Percentiles rank a stretch among this genome's conserved stretches.
Conservation (phyloP, 345 rosid genomes). For the Linum tenue region DNA sequence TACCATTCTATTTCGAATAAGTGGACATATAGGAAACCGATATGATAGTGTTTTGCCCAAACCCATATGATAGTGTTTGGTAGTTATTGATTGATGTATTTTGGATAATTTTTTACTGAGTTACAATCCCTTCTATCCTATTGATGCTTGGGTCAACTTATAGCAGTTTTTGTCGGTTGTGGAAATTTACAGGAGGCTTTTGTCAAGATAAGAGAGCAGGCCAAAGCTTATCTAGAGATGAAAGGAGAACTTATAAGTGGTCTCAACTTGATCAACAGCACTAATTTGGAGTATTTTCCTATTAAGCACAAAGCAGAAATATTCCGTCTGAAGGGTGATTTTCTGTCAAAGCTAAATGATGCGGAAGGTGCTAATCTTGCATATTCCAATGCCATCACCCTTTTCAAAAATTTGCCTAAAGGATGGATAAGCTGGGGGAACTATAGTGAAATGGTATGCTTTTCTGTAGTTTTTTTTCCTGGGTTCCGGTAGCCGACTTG, state of each 20-base stretch:
- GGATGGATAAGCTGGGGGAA: conserved; percentile 99
- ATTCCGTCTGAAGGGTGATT: conserved; percentile 78
- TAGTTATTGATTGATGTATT: too few species aligned
- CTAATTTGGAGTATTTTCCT: conserved; percentile 89
- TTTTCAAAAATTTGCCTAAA: conserved; percentile 84
- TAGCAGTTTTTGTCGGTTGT: background rate
- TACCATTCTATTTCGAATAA: background rate
- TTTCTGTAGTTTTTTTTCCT: conserved; percentile 13
- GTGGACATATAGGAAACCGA: background rate
- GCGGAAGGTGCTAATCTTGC: conserved; percentile 74
- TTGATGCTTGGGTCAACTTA: background rate
- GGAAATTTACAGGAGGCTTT: conserved; percentile 71
- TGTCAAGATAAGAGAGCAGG: conserved; percentile 96
- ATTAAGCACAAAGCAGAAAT: conserved; percentile 85
- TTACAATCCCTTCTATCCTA: background rate
- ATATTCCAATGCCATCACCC: conserved; percentile 74
- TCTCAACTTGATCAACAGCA: conserved; percentile 75
- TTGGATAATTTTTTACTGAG: too few species aligned
- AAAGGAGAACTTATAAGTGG: conserved; percentile 87
- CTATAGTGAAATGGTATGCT: conserved; percentile 85
- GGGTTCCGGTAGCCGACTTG: background rate
- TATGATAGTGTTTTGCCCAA: too few species aligned
- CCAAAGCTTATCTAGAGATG: conserved; percentile 87
- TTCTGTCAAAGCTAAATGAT: conserved; percentile 61
- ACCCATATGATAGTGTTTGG: too few species aligned